Percentiles rank a stretch among this genome's conserved stretches.
Evolutionary conservation across 495 filamentous ascomycete genomes (phyloP).

Genomic region (Neurospora intermedia): DNA sequence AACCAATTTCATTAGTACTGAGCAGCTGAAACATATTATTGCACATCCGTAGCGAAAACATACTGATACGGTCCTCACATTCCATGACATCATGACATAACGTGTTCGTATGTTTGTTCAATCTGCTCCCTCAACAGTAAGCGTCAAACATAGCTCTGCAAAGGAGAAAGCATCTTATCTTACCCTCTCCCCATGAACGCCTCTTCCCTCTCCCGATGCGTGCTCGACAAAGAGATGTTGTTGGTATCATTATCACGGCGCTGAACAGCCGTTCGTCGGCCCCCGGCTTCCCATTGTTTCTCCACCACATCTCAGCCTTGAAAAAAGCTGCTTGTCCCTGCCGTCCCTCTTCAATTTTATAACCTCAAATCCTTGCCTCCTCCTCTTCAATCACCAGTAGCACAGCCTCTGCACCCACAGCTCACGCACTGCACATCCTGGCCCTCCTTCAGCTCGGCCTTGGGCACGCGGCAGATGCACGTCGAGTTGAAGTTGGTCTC

Average conservation of each 20-base stretch:
- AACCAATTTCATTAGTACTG: not conserved
- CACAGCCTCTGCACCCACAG: constrained; percentile 88
- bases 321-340: not conserved
- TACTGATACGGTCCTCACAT: not conserved
- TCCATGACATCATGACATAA: not conserved
- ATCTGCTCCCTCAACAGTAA: not conserved
- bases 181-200: not conserved
- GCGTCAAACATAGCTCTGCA: not conserved
- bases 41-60: not conserved
- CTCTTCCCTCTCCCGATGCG: not conserved
- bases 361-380: not conserved
- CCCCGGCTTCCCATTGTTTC: not conserved
- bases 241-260: not conserved
- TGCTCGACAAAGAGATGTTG: not conserved
- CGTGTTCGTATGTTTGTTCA: not conserved
- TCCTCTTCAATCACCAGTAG: constrained; percentile 61
- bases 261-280: not conserved
- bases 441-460: constrained; percentile 81
- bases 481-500: constrained; percentile 98
- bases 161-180: not conserved
- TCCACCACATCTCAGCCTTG: not conserved
- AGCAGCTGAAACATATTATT: not conserved
- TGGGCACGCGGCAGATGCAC: constrained; percentile 93
- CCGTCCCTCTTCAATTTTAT: not conserved
- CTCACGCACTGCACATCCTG: constrained; percentile 90